Conservation (phyloP, 495 filamentous ascomycete species). For the Monascus purpureus region DNA sequence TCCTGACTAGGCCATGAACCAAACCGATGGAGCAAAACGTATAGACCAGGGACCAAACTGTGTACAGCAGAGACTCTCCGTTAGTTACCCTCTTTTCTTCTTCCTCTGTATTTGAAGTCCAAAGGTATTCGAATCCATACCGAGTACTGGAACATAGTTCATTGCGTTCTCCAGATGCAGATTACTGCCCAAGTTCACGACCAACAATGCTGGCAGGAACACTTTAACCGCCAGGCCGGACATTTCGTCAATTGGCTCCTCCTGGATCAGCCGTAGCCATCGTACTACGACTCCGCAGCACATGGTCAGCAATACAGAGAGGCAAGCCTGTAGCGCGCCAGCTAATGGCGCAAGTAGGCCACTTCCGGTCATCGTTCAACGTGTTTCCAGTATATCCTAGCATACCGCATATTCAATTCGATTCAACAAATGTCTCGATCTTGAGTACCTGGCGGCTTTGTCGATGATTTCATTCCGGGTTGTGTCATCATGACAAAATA, state of each 20-base stretch:
- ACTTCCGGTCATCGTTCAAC: conserved; percentile 1
- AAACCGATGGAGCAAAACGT: conserved; percentile 39
- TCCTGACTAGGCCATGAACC: conserved; percentile 25
- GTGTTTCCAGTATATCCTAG: no score
- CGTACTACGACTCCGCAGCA: conserved; percentile 46
- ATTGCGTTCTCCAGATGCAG: conserved; percentile 39
- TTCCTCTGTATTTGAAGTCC: background rate
- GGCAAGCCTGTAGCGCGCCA: conserved; percentile 53
- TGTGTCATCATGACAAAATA: no score
- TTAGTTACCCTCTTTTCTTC: background rate
- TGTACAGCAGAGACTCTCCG: background rate
- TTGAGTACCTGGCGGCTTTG: no score
- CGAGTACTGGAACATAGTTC: conserved; percentile 43
- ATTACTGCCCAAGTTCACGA: conserved; percentile 53
- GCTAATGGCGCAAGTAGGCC: conserved; percentile 39
- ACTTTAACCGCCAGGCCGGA: conserved; percentile 52
- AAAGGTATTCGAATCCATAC: conserved; percentile 8
- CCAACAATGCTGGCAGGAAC: conserved; percentile 57
- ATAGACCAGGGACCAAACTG: conserved; percentile 47
- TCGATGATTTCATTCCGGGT: no score
- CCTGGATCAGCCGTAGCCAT: conserved; percentile 42
- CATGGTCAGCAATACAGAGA: conserved; percentile 59
- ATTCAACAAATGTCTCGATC: no score
- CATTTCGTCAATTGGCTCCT: conserved; percentile 42
- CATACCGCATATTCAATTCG: no score